These are phyloP conservation scores for Leonotis leonurus DNA, from an alignment of 257 asterid species.

Conservation along the genomic window DNA sequence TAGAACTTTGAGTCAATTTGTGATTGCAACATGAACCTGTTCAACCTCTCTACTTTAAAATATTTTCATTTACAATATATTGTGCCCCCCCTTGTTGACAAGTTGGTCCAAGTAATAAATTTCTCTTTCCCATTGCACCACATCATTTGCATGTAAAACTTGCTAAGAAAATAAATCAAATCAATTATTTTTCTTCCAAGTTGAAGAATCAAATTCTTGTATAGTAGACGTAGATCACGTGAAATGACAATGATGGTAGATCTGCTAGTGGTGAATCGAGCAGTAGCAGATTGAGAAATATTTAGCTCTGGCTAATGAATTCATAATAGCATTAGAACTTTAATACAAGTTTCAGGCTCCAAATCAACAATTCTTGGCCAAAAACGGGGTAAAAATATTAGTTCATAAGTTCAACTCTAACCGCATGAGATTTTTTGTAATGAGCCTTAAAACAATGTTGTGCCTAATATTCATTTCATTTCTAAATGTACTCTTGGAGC, in stretches of 20 bases:
- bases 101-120: not conserved
- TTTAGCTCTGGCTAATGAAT: too few species aligned
- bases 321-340: not conserved
- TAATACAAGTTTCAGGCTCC: too few species aligned
- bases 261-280: too few species aligned
- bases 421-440: not conserved
- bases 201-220: too few species aligned
- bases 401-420: not conserved
- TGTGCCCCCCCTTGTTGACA: not conserved
- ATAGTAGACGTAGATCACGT: too few species aligned
- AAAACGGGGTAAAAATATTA: too few species aligned
- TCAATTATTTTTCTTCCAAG: too few species aligned
- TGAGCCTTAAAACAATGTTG: not conserved
- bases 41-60: not conserved
- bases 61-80: not conserved
- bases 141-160: not conserved
- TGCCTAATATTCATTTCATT: constrained; percentile 11
- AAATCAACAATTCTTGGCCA: not conserved
- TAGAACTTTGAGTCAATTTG: not conserved
- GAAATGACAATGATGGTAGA: too few species aligned
- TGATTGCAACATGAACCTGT: not conserved
- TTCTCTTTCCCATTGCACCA: not conserved
- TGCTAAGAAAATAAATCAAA: not conserved
- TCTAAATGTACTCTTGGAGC: constrained; percentile 6
- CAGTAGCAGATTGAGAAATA: too few species aligned